Evolutionary conservation across 2,329 filamentous ascomycete genomes (phyloP).

Genomic region (Arthrobotrys sinensis): DNA sequence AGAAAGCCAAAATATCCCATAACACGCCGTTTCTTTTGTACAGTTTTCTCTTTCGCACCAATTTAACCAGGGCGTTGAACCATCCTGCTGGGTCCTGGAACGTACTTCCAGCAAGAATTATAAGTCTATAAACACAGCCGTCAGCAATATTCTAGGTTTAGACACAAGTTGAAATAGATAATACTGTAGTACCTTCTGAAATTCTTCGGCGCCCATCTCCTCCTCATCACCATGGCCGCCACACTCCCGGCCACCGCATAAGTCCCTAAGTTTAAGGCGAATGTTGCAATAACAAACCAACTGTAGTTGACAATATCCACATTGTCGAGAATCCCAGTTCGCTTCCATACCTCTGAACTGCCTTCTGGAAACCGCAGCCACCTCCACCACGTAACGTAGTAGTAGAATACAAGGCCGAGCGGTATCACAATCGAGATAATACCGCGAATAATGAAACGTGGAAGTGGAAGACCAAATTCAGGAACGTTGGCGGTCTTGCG

Average conservation of each 20-base stretch:
- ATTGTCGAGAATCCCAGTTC: constrained; percentile 51
- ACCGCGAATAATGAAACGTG: constrained; percentile 41
- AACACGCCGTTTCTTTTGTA: constrained; percentile 45
- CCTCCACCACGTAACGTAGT: constrained; percentile 45
- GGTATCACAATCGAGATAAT: constrained; percentile 37
- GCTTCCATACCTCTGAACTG: constrained; percentile 41
- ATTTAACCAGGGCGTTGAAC: constrained; percentile 23
- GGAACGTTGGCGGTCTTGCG: constrained; percentile 51
- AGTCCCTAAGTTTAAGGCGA: constrained; percentile 47
- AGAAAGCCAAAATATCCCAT: constrained; percentile 51
- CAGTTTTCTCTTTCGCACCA: constrained; percentile 18
- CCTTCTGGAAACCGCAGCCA: constrained; percentile 49
- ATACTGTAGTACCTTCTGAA: constrained; percentile 28
- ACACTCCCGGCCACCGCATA: constrained; percentile 46
- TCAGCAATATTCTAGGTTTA: neutral
- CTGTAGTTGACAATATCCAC: constrained; percentile 54
- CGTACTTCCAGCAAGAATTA: constrained; percentile 41
- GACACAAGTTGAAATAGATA: neutral
- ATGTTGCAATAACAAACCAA: constrained; percentile 57
- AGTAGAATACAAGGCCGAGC: constrained; percentile 43
- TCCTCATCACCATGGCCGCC: constrained; percentile 52
- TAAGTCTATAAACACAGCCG: constrained; percentile 12
- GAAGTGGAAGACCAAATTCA: constrained; percentile 34
- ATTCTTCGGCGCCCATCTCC: constrained; percentile 43
- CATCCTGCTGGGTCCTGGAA: constrained; percentile 57